A percentile compares a stretch with the other conserved stretches of the same genome.
Evolutionary conservation across 768 basidiomycete species (phyloP).

Genomic region (Amanita rubescens): DNA sequence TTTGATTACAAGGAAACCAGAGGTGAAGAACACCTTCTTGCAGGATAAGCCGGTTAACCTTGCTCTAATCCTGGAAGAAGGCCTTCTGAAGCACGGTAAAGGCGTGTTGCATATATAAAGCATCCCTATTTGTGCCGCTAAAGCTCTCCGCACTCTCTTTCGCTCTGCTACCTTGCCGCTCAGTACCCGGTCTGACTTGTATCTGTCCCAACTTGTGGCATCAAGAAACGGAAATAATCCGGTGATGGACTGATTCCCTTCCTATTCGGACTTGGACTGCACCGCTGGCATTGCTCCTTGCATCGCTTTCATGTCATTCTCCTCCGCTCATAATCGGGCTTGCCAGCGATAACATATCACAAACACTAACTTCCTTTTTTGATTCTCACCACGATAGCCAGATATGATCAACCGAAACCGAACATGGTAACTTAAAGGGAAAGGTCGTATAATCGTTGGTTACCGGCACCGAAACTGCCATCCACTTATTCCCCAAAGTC

Average conservation of each 20-base stretch:
- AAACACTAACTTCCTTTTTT: constrained; percentile 8
- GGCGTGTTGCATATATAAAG: constrained; percentile 6
- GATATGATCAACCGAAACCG: not conserved
- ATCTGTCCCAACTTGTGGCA: too few relatives aligned
- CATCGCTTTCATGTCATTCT: not conserved
- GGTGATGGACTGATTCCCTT: not conserved
- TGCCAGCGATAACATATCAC: not conserved
- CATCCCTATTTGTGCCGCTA: not conserved
- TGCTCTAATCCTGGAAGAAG: not conserved
- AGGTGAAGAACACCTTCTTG: not conserved
- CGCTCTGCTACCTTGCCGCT: too few relatives aligned
- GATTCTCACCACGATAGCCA: not conserved
- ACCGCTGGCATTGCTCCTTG: not conserved
- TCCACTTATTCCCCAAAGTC: not conserved
- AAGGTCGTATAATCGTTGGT: not conserved
- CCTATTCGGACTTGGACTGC: not conserved
- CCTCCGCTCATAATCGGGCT: too few relatives aligned
- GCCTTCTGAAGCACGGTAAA: not conserved
- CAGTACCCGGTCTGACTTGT: too few relatives aligned
- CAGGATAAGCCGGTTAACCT: not conserved
- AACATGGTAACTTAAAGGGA: not conserved
- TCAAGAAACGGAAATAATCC: too few relatives aligned
- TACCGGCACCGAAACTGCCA: constrained; percentile 1
- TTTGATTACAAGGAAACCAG: too few relatives aligned
- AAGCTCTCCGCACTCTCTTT: not conserved